phyloP scores from a whole-genome alignment of 768 basidiomycete genomes.

The Leccinum incarnatum region DNA sequence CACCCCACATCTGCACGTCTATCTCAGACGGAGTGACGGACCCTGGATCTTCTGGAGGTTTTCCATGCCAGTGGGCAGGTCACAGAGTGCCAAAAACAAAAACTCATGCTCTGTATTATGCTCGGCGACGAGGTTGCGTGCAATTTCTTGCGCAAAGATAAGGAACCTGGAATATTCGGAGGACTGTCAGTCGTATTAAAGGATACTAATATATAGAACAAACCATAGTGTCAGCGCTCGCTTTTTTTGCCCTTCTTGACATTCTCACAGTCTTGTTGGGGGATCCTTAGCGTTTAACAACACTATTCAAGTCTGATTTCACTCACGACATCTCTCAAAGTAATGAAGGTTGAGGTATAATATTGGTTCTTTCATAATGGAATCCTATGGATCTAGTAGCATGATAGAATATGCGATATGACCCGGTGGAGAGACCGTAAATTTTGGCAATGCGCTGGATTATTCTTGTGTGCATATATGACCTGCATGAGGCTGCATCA shows the following conservation, averaged over 20 bases:
- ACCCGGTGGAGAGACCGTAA: constrained; percentile 65
- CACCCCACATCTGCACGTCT: too few relatives aligned
- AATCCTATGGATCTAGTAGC: constrained; percentile 79
- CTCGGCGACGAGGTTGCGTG: too few relatives aligned
- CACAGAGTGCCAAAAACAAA: background rate
- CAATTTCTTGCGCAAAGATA: background rate
- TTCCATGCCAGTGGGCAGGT: background rate
- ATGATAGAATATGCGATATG: constrained; percentile 85
- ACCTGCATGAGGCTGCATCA: constrained; percentile 31
- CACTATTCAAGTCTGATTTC: background rate
- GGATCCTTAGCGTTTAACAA: background rate
- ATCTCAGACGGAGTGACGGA: too few relatives aligned
- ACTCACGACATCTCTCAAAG: constrained; percentile 80
- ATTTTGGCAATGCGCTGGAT: constrained; percentile 51
- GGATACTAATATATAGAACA: background rate
- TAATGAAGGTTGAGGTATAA: constrained; percentile 84
- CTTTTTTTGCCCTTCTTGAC: background rate
- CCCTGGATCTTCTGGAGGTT: background rate
- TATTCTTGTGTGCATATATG: constrained; percentile 45
- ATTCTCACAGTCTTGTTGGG: constrained; percentile 2
- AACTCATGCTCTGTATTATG: background rate
- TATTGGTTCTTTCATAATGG: constrained; percentile 65
- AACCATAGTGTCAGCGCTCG: constrained; percentile 2
- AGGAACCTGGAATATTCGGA: background rate
- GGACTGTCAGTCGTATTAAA: background rate